phyloP scores from a whole-genome alignment of 257 asterid genomes.

The Catharanthus roseus region DNA sequence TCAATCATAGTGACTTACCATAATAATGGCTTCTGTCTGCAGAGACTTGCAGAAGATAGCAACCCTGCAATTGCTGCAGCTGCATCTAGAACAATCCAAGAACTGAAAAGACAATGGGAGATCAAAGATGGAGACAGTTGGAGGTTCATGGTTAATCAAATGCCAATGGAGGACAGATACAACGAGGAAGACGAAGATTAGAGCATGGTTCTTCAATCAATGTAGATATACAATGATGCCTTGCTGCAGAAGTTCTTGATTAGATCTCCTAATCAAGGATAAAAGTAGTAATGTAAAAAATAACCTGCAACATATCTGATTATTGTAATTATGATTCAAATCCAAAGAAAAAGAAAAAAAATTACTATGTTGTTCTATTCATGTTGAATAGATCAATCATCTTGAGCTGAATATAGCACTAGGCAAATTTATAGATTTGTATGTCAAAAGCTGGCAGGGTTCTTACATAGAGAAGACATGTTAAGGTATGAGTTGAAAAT shows the following conservation, averaged over 20 bases:
- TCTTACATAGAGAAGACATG: too few species aligned
- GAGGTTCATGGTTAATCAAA: slow-evolving; percentile 83
- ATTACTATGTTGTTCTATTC: too few species aligned
- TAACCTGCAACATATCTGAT: slow-evolving; percentile 1
- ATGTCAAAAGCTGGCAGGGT: too few species aligned
- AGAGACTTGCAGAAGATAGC: slow-evolving; percentile 88
- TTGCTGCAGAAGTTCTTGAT: not conserved
- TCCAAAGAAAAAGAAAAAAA: not conserved
- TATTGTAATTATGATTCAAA: not conserved
- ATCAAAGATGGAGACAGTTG: slow-evolving; percentile 91
- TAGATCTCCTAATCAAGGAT: not conserved
- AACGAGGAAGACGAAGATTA: slow-evolving; percentile 32
- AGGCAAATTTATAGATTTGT: too few species aligned
- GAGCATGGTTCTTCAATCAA: slow-evolving; percentile 2
- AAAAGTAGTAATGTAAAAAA: not conserved
- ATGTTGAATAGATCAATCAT: too few species aligned
- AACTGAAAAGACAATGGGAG: slow-evolving; percentile 89
- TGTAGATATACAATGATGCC: slow-evolving; percentile 20
- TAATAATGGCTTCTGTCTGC: not conserved
- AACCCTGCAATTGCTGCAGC: slow-evolving; percentile 92
- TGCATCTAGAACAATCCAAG: slow-evolving; percentile 67
- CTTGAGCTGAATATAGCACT: too few species aligned
- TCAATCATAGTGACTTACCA: not conserved
- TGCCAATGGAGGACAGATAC: slow-evolving; percentile 15
- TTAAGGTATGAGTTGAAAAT: too few species aligned